Base-by-base conservation (phyloP, 2,329 filamentous ascomycete genomes). In the Stagonosporopsis rhizophila region DNA sequence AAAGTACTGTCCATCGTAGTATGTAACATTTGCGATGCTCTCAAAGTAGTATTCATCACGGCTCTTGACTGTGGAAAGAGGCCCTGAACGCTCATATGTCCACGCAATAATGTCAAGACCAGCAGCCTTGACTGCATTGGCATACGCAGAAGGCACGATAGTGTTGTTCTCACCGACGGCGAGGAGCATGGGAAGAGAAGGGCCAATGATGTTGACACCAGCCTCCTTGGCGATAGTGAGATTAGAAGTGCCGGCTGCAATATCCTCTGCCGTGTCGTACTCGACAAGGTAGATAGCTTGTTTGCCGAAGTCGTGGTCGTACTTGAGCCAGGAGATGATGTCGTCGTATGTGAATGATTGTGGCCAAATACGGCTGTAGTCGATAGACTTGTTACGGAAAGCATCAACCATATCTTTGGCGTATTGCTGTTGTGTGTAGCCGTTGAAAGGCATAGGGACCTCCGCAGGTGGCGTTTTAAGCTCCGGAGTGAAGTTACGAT, bases 51-150 rank as follows among this genome's bases (percentile, higher is more conserved):
- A 70, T 40, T 67, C 66, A 4, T 32, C 56, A 1, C 57, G 34
- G 4, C 44, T 58, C 46, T 62, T 62, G 5, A 81, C 80, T 9
- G 81, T 78, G 4, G 78, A 78, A 35, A 88, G 73, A 23, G 85
- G 85, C 0, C 83, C 84, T 0, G 83, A 87, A 28, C 87, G 81
- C 73, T 90, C 88, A 25, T 88, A 79, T 5, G 82, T 85, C 87
- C 87, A 90, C 1, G 86, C 82, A 47, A 89, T 82, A 59, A 89
- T 85, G 44, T 86, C 80, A 32, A 90, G 77, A 1, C 85, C 87
- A 19, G 85, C 80, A 55, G 81, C 76, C 65, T 83, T 85, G 28
- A 87, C 86, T 44, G 79, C 78, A 32, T 70, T 76, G n/a, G 87
- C 86, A 63, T 90, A 90, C 15, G 71, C 74, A 48, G 83, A 87